Evolutionary conservation across 805 yeast genomes (phyloP).

Genomic region (Tetrapisispora taiwanensis): DNA sequence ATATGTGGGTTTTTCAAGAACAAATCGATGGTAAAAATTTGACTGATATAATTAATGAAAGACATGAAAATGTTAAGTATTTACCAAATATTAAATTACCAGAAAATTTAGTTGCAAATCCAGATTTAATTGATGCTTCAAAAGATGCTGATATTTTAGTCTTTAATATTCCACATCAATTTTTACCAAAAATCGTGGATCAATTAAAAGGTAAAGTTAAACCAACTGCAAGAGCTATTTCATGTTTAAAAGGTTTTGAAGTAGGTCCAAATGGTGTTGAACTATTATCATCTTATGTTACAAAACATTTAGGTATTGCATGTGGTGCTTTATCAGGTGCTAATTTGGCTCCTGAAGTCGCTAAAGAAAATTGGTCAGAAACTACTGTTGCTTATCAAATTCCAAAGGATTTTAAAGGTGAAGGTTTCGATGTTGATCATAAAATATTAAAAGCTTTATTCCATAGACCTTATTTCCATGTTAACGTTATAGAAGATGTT

Average conservation of each 20-base stretch:
- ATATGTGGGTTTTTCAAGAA: constrained; percentile 97
- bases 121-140: constrained; percentile 67
- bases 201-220: constrained; percentile 69
- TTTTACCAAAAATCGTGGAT: constrained; percentile 64
- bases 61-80: constrained; percentile 90
- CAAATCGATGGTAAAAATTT: constrained; percentile 62
- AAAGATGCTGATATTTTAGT: constrained; percentile 73
- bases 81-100: constrained; percentile 82
- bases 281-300: constrained; percentile 66
- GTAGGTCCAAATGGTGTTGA: constrained; percentile 78
- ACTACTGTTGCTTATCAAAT: constrained; percentile 84
- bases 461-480: constrained; percentile 98
- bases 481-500: constrained; percentile 79
- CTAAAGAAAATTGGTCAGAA: constrained; percentile 90
- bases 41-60: constrained; percentile 79
- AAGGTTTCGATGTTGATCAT: constrained; percentile 48
- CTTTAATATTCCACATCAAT: constrained; percentile 96
- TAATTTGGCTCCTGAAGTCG: constrained; percentile 93
- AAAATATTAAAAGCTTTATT: constrained; percentile 63
- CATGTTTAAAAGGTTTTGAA: constrained; percentile 92
- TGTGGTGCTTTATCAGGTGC: constrained; percentile 98
- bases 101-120: constrained; percentile 75
- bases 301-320: constrained; percentile 69
- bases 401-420: constrained; percentile 47
- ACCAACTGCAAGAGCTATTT: constrained; percentile 70